These are phyloP conservation scores for Pleoardoris graminearum DNA, from an alignment of 2,329 filamentous ascomycete species.

Conservation along the genomic window DNA sequence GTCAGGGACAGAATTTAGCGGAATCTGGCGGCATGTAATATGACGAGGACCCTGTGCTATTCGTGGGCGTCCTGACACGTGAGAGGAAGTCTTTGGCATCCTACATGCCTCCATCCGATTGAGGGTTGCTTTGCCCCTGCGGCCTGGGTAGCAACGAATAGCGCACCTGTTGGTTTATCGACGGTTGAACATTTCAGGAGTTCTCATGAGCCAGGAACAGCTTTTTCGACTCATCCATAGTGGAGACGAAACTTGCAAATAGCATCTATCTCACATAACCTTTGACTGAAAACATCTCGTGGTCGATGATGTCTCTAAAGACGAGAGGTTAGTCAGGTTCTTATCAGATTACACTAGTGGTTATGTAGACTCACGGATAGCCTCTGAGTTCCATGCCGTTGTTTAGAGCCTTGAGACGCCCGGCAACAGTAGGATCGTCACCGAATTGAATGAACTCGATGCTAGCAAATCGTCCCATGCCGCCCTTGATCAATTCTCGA, in stretches of 20 bases:
- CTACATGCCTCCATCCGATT: neutral
- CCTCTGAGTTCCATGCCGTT: conserved; percentile 9
- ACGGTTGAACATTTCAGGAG: neutral
- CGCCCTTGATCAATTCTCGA: neutral
- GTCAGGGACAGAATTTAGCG: neutral
- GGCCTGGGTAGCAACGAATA: neutral
- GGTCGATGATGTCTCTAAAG: conserved; percentile 11
- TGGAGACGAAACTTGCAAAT: conserved; percentile 5
- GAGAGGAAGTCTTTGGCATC: neutral
- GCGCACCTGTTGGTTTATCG: neutral
- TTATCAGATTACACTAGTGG: neutral
- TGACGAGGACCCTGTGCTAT: neutral
- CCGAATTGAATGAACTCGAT: conserved; percentile 20
- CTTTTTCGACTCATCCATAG: conserved; percentile 5
- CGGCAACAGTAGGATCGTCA: conserved; percentile 4
- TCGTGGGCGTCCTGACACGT: neutral
- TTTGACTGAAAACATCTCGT: conserved; percentile 10
- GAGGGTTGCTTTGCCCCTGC: neutral
- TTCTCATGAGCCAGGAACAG: neutral
- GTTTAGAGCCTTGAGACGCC: conserved; percentile 7
- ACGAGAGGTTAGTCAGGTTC: neutral
- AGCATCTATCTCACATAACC: conserved; percentile 11
- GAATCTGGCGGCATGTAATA: neutral
- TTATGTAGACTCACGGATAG: neutral
- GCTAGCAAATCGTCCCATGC: conserved; percentile 6